Evolutionary conservation across 805 yeast genomes (phyloP).

Genomic region (Candida insectorum): DNA sequence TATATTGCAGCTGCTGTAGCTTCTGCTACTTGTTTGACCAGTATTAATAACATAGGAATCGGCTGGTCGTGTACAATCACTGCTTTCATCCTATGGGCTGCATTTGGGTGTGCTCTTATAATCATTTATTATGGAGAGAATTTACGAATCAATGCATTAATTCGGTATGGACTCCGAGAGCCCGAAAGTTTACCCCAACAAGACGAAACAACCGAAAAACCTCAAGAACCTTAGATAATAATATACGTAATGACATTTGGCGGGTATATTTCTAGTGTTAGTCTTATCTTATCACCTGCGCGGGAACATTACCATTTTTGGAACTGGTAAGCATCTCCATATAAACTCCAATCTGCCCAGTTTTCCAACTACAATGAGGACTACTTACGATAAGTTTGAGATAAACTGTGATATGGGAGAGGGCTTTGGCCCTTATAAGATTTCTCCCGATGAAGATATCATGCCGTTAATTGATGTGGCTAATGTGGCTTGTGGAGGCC

Average conservation of each 20-base stretch:
- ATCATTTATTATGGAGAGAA: slow-evolving; percentile 39
- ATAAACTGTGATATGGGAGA: slow-evolving; percentile 30
- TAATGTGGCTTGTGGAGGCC: slow-evolving; percentile 37
- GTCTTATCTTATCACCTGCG: too few relatives aligned
- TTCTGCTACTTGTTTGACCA: slow-evolving; percentile 46
- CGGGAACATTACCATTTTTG: too few relatives aligned
- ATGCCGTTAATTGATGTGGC: slow-evolving; percentile 36
- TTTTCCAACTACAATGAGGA: background rate
- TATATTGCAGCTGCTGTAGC: slow-evolving; percentile 51
- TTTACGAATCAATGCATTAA: slow-evolving; percentile 22
- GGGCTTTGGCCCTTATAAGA: slow-evolving; percentile 29
- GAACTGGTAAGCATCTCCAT: too few relatives aligned
- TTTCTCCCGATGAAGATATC: slow-evolving; percentile 35
- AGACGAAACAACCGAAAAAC: too few relatives aligned
- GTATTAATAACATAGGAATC: slow-evolving; percentile 47
- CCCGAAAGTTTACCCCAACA: too few relatives aligned
- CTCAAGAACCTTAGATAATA: too few relatives aligned
- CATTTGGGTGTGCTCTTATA: slow-evolving; percentile 26
- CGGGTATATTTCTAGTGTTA: too few relatives aligned
- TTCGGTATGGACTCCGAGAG: slow-evolving; percentile 17
- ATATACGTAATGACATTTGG: too few relatives aligned
- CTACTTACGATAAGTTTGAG: slow-evolving; percentile 15
- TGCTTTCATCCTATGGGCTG: slow-evolving; percentile 40
- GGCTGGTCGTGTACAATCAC: slow-evolving; percentile 56
- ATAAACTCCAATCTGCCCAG: too few relatives aligned